These are phyloP conservation scores for Clonostachys solani DNA, from an alignment of 2,329 filamentous ascomycete species.

Conservation along the genomic window DNA sequence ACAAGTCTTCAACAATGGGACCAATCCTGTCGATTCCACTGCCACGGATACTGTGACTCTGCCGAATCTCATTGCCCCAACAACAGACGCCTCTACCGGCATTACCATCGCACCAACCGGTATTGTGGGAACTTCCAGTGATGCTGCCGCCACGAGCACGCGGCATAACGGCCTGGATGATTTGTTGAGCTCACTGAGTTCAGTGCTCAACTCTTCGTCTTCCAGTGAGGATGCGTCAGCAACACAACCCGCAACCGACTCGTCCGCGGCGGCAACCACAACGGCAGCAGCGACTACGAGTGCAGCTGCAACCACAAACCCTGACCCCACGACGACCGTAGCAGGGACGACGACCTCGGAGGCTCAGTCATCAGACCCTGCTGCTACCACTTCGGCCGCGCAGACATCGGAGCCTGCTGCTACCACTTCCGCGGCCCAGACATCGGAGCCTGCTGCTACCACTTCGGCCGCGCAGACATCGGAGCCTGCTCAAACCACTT, in stretches of 20 bases:
- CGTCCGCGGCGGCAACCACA: not conserved
- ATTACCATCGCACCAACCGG: constrained; percentile 8
- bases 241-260: not conserved
- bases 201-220: not conserved
- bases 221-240: not conserved
- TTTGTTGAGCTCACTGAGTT: not conserved
- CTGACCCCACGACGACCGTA: constrained; percentile 5
- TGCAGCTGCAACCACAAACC: not conserved
- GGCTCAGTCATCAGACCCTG: not conserved
- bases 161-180: not conserved
- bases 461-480: not conserved
- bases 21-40: constrained; percentile 13
- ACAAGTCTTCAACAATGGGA: constrained; percentile 33
- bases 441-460: not conserved
- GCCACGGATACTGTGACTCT: constrained; percentile 11
- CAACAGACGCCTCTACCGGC: constrained; percentile 14
- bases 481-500: not conserved
- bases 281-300: not conserved
- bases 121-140: not conserved
- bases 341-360: not conserved
- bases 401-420: not conserved
- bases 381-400: not conserved
- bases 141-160: not conserved
- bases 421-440: not conserved
- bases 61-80: constrained; percentile 4